These are phyloP conservation scores for Aulographum hederae DNA, from an alignment of 2,329 filamentous ascomycete genomes.

Conservation along the genomic window DNA sequence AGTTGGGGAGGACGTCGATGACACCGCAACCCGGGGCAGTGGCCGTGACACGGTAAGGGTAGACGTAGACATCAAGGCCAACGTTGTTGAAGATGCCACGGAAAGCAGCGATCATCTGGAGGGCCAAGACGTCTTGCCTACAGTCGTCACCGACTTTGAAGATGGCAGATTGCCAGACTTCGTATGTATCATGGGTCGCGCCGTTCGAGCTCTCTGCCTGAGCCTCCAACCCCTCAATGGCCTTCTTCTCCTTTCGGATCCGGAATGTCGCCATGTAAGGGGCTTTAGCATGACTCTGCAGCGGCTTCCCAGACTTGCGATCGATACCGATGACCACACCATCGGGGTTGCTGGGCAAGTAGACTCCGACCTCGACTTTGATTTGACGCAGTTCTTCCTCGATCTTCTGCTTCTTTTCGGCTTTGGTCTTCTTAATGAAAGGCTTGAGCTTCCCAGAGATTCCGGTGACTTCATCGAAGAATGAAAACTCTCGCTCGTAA, in stretches of 20 bases:
- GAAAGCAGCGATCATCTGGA: slow-evolving; percentile 97
- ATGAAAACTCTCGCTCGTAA: slow-evolving; percentile 89
- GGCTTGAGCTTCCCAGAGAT: slow-evolving; percentile 94
- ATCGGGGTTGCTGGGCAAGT: slow-evolving; percentile 91
- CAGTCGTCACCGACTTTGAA: slow-evolving; percentile 99
- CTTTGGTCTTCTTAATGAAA: slow-evolving; percentile 77
- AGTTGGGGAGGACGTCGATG: slow-evolving; percentile 94
- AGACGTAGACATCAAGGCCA: slow-evolving; percentile 90
- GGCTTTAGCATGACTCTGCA: slow-evolving; percentile 95
- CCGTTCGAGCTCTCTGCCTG: slow-evolving; percentile 31
- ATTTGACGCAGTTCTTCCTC: slow-evolving; percentile 97
- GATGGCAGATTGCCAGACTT: slow-evolving; percentile 98
- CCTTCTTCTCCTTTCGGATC: slow-evolving; percentile 60
- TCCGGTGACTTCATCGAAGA: slow-evolving; percentile 90
- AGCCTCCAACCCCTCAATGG: slow-evolving; percentile 33
- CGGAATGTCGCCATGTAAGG: slow-evolving; percentile 99
- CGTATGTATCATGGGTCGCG: slow-evolving; percentile 40
- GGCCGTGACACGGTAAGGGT: slow-evolving; percentile 90
- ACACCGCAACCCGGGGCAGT: slow-evolving; percentile 95
- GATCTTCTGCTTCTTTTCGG: slow-evolving; percentile 97
- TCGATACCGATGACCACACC: slow-evolving; percentile 96
- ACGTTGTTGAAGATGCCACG: slow-evolving; percentile 91
- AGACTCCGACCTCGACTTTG: slow-evolving; percentile 90
- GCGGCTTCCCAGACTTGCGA: slow-evolving; percentile 87
- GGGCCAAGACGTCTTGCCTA: slow-evolving; percentile 83